Evolutionary conservation across 768 basidiomycete genomes (phyloP).

Genomic region (Boletus coccyginus): DNA sequence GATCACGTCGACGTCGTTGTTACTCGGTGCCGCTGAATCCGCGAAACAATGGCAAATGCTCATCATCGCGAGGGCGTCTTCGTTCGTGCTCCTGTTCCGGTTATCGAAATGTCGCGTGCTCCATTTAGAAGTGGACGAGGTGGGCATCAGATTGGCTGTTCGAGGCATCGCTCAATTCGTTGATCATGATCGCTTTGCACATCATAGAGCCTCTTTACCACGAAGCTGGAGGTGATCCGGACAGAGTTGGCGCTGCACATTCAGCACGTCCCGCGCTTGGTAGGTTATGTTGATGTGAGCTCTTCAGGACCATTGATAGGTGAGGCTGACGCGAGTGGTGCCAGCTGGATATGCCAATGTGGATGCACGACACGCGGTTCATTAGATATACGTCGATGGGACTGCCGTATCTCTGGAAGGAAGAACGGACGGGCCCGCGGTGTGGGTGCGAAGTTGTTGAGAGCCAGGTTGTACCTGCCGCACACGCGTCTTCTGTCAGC

Average conservation of each 20-base stretch:
- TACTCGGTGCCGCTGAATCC: neutral
- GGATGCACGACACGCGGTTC: conserved; percentile 15
- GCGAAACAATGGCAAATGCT: conserved; percentile 14
- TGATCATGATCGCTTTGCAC: neutral
- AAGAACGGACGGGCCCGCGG: neutral
- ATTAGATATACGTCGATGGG: conserved; percentile 15
- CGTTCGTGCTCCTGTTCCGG: conserved; percentile 21
- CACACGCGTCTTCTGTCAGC: neutral
- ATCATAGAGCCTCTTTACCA: conserved; percentile 11
- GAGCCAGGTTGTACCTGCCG: neutral
- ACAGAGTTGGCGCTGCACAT: conserved; percentile 10
- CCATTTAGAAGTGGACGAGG: conserved; percentile 26
- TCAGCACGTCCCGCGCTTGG: conserved; percentile 16
- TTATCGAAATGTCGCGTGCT: conserved; percentile 19
- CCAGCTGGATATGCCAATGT: conserved; percentile 14
- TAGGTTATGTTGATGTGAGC: neutral
- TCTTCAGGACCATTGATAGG: neutral
- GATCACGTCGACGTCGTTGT: neutral
- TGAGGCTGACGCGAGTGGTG: neutral
- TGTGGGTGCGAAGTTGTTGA: neutral
- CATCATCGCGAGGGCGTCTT: conserved; percentile 16
- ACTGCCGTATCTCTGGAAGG: conserved; percentile 18
- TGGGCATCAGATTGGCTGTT: neutral
- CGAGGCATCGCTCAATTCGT: neutral
- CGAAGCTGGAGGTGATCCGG: conserved; percentile 22